A percentile compares a stretch with the other conserved stretches of the same genome.
These are phyloP conservation scores for Calonectria pseudoreteaudii DNA, from an alignment of 2,329 filamentous ascomycete species.

Conservation along the genomic window DNA sequence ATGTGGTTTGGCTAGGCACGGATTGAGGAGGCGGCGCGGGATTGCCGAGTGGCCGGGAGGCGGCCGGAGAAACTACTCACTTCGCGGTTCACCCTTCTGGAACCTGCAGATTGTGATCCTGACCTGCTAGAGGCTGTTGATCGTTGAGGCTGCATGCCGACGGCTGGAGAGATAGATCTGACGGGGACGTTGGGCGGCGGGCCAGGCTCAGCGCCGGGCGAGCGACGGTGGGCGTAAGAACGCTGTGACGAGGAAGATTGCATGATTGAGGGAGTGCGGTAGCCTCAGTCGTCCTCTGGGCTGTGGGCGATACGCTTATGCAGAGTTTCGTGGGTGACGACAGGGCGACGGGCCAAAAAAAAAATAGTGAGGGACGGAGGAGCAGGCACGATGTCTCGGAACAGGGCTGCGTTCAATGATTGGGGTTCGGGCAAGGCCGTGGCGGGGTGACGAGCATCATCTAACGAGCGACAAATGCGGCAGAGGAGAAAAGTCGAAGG, in stretches of 20 bases:
- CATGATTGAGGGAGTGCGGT: constrained; percentile 28
- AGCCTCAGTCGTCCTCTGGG: background rate
- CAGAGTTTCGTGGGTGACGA: constrained; percentile 10
- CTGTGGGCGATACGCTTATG: constrained; percentile 14
- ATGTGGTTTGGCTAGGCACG: constrained; percentile 31
- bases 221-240: constrained; percentile 67
- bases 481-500: constrained; percentile 19
- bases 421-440: constrained; percentile 36
- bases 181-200: constrained; percentile 67
- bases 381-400: constrained; percentile 24
- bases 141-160: constrained; percentile 70
- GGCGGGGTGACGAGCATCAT: constrained; percentile 44
- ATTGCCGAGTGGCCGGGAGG: constrained; percentile 8
- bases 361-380: constrained; percentile 8
- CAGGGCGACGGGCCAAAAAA: background rate
- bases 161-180: constrained; percentile 71
- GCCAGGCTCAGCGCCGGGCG: constrained; percentile 71
- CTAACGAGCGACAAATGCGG: constrained; percentile 37
- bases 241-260: constrained; percentile 58
- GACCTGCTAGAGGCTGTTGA: constrained; percentile 78
- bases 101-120: constrained; percentile 49
- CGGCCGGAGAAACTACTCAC: constrained; percentile 39
- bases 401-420: constrained; percentile 35
- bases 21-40: constrained; percentile 32
- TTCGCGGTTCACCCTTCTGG: constrained; percentile 49